A percentile compares a stretch with the other conserved stretches of the same genome.
These are phyloP conservation scores for Herpetospermum pedunculosum DNA, from an alignment of 306 rosid genomes.

Conservation along the genomic window DNA sequence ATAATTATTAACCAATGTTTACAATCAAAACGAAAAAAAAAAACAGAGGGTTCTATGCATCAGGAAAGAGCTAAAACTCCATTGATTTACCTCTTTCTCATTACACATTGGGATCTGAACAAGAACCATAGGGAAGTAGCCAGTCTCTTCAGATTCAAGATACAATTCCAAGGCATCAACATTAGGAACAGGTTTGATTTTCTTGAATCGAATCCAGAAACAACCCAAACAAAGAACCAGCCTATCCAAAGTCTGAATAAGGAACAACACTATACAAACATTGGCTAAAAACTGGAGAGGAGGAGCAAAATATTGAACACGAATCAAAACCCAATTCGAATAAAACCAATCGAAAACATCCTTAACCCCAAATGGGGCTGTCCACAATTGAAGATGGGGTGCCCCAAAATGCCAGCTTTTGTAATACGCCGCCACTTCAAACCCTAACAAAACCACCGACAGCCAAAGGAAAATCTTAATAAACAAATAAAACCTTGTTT, in stretches of 20 bases:
- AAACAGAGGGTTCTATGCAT: background rate
- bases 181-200: slow-evolving; percentile 39
- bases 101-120: slow-evolving; percentile 83
- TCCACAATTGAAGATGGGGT: slow-evolving; percentile 29
- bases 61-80: background rate
- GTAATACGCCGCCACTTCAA: slow-evolving; percentile 56
- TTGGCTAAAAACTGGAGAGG: slow-evolving; percentile 38
- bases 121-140: slow-evolving; percentile 48
- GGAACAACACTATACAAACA: slow-evolving; percentile 46
- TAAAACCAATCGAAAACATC: slow-evolving; percentile 38
- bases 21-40: background rate
- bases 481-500: slow-evolving; percentile 44
- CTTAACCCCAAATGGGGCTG: slow-evolving; percentile 36
- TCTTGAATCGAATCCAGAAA: slow-evolving; percentile 62
- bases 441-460: slow-evolving; percentile 41
- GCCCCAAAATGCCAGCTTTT: slow-evolving; percentile 55
- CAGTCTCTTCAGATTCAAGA: slow-evolving; percentile 12
- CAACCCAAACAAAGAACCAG: slow-evolving; percentile 59
- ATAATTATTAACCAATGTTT: background rate
- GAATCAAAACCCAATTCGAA: slow-evolving; percentile 44
- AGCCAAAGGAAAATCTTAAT: slow-evolving; percentile 52
- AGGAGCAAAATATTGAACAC: slow-evolving; percentile 53
- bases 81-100: slow-evolving; percentile 58
- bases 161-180: slow-evolving; percentile 15
- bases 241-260: slow-evolving; percentile 54